Base-by-base conservation (phyloP, 2,329 filamentous ascomycete species). In the Pseudofabraea citricarpa region DNA sequence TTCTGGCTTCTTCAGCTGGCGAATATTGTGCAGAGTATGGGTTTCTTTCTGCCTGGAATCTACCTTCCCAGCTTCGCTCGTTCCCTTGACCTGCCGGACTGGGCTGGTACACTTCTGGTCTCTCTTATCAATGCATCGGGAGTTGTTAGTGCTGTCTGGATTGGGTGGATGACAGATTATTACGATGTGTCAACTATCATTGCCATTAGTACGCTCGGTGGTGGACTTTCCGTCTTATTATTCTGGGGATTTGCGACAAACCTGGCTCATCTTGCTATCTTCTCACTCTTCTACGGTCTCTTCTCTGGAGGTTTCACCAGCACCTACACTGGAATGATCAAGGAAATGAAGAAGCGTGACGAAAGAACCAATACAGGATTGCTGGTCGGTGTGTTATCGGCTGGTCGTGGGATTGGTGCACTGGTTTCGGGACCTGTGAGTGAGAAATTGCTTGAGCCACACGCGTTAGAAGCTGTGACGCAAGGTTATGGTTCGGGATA, bases 391-490 rank as follows among this genome's bases (percentile, higher is more conserved):
- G 50, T 64, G 40, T 78, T 83, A 71, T 73, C 75, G 10, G 71
- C 75, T 12, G 79, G 77, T 1, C 66, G 80, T 31, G 81, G 80
- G 0, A 64, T 83, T 2, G 80, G 80, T 1, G 83, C 82, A 50
- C 68, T 81, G 31, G 65, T 66, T 2, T 74, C 66, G 3, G 77
- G 77, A 0, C 75, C 77, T 8, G 40, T 80, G 46, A 79, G 76
- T 52, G 72, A 75, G 41, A 66, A 60, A 1, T 56, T 81, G 40
- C 57, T 80, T 12, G 60, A 60, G 23, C 66, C 66, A 1, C 62
- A 65, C 46, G 65, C 72, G 20, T 75, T 67, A 68, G 10, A 20
- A 9, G 23, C 35, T 21, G 15, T 21, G 8, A 56, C 59, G 44
- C 65, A 61, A 21, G 73, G 67, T 0, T 77, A 73, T 48, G 68